Evolutionary conservation across 345 rosid genomes (phyloP).

Genomic region (Lenwebbia sp.): DNA sequence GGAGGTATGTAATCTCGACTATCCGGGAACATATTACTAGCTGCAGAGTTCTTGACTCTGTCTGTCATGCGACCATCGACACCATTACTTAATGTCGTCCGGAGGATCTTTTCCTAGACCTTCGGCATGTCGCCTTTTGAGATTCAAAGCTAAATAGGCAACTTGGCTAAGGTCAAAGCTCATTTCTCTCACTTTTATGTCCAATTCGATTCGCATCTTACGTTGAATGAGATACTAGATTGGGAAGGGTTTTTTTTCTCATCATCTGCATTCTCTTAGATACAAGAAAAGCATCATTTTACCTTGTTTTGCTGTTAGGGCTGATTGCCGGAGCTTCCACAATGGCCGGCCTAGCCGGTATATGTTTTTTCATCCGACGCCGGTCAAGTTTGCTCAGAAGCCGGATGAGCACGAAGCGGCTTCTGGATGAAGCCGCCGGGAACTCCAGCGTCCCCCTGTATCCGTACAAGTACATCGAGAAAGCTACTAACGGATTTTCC

Average conservation of each 20-base stretch:
- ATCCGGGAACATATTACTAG: background rate
- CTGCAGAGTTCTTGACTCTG: background rate
- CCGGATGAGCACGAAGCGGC: conserved; percentile 59
- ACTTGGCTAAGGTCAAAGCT: background rate
- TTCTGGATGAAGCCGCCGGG: conserved; percentile 69
- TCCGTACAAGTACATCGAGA: conserved; percentile 66
- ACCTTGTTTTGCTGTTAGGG: conserved; percentile 20
- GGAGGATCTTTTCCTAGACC: background rate
- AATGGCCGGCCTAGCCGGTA: conserved; percentile 29
- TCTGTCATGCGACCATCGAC: background rate
- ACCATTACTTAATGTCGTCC: background rate
- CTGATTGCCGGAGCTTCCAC: conserved; percentile 48
- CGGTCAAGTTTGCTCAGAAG: conserved; percentile 31
- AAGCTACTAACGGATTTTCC: conserved; percentile 61
- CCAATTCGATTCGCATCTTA: background rate
- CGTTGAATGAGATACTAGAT: background rate
- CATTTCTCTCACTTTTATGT: background rate
- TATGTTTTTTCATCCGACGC: conserved; percentile 32
- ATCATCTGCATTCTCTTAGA: background rate
- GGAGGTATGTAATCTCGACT: conserved; percentile 44
- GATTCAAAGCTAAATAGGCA: background rate
- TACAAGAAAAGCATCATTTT: background rate
- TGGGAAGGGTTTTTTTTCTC: background rate
- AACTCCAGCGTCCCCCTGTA: conserved; percentile 63
- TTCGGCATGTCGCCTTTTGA: background rate